These are phyloP conservation scores for Deinandra increscens DNA, from an alignment of 129 eudicot genomes.

Conservation along the genomic window DNA sequence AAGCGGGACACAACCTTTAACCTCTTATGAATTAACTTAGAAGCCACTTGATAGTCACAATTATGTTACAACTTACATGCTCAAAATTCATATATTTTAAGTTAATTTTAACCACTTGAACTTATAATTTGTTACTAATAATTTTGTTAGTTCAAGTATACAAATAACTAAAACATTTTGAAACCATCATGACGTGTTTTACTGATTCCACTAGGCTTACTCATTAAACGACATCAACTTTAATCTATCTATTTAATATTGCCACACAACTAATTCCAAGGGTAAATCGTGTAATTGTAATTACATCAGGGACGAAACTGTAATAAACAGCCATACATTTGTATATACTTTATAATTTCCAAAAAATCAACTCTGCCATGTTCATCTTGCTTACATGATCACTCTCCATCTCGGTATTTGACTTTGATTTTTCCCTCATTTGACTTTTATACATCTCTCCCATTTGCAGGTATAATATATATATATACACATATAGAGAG, in stretches of 20 bases:
- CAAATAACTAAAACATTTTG: neutral
- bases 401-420: slow-evolving; percentile 34
- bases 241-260: neutral
- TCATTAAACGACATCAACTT: neutral
- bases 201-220: neutral
- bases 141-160: no score
- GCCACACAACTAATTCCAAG: neutral
- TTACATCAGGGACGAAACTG: slow-evolving; percentile 19
- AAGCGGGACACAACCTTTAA: no score
- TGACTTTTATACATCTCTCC: slow-evolving; percentile 27
- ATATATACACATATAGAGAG: neutral
- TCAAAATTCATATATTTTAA: no score
- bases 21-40: no score
- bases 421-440: slow-evolving; percentile 42
- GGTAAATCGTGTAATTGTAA: neutral
- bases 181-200: neutral
- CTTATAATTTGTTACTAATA: no score
- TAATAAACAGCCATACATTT: neutral
- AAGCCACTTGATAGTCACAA: no score
- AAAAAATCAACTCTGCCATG: slow-evolving; percentile 38
- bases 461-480: slow-evolving; percentile 9
- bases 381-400: slow-evolving; percentile 43
- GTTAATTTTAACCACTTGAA: no score
- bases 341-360: slow-evolving; percentile 7
- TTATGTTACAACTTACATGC: no score